Conservation (phyloP, 805 yeast genomes). For the Saccharomycopsis guyanensis region DNA sequence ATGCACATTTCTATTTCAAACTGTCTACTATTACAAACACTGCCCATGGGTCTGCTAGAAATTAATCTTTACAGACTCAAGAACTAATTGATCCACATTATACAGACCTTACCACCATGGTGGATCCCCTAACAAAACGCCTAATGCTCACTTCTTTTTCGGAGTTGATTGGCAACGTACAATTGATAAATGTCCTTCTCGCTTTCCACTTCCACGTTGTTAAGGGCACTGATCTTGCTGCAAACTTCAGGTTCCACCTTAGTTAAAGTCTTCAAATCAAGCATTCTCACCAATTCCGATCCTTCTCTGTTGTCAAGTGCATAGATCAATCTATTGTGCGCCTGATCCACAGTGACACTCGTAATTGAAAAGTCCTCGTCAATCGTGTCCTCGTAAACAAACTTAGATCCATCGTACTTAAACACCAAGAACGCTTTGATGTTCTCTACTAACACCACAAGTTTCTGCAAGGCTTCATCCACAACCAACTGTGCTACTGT, state of each 20-base stretch:
- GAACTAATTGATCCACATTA: no score
- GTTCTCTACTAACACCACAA: slow-evolving; percentile 43
- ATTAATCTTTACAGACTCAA: no score
- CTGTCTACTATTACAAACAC: no score
- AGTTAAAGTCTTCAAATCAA: background rate
- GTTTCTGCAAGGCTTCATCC: slow-evolving; percentile 25
- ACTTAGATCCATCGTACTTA: slow-evolving; percentile 27
- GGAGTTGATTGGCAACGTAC: slow-evolving; percentile 43
- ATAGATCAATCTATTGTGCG: slow-evolving; percentile 22
- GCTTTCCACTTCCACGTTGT: slow-evolving; percentile 30
- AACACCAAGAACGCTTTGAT: slow-evolving; percentile 37
- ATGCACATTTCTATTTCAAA: no score
- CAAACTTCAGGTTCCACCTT: background rate
- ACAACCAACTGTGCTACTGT: slow-evolving; percentile 27
- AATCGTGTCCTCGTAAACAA: slow-evolving; percentile 29
- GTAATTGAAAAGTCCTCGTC: slow-evolving; percentile 23
- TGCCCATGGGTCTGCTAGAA: no score
- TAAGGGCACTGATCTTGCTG: slow-evolving; percentile 24
- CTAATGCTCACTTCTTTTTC: slow-evolving; percentile 61
- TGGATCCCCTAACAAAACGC: no score
- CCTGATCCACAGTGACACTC: slow-evolving; percentile 25
- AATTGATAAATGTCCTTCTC: slow-evolving; percentile 42
- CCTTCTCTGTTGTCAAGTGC: slow-evolving; percentile 24
- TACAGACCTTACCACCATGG: no score
- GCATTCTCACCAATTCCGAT: background rate